A percentile compares a stretch with the other conserved stretches of the same genome.
Conservation (phyloP, 768 basidiomycete genomes). For the Leccinum obscurum region DNA sequence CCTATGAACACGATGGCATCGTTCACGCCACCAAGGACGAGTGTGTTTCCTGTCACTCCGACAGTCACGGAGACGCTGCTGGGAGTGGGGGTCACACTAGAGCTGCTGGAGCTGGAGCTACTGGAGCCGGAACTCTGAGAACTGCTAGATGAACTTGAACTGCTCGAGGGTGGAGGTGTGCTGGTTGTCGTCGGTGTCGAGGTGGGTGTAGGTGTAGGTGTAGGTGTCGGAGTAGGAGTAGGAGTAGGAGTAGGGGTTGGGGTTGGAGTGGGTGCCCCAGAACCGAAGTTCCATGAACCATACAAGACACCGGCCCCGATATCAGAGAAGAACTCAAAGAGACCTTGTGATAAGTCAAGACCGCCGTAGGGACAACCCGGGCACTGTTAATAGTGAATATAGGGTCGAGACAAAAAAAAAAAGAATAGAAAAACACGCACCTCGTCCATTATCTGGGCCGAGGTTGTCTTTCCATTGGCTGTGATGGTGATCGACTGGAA, state of each 20-base stretch:
- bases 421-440: constrained; percentile 32
- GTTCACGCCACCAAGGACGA: constrained; percentile 18
- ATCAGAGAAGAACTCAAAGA: constrained; percentile 62
- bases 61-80: constrained; percentile 11
- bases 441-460: constrained; percentile 63
- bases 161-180: constrained; percentile 20
- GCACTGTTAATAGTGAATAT: constrained; percentile 42
- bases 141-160: constrained; percentile 11
- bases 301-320: constrained; percentile 52
- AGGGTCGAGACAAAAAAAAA: not conserved
- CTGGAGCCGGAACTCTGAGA: constrained; percentile 16
- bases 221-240: constrained; percentile 22
- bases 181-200: constrained; percentile 13
- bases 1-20: constrained; percentile 21
- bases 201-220: constrained; percentile 19
- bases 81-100: constrained; percentile 27
- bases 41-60: constrained; percentile 13
- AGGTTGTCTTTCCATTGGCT: constrained; percentile 54
- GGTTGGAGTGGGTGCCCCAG: constrained; percentile 24
- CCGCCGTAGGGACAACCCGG: constrained; percentile 64
- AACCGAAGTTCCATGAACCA: constrained; percentile 55
- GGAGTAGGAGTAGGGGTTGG: constrained; percentile 21
- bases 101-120: constrained; percentile 11
- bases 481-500: constrained; percentile 61
- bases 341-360: constrained; percentile 66